phyloP scores from a whole-genome alignment of 1,284 basidiomycete genomes.

The Ceratobasidium sp. region DNA sequence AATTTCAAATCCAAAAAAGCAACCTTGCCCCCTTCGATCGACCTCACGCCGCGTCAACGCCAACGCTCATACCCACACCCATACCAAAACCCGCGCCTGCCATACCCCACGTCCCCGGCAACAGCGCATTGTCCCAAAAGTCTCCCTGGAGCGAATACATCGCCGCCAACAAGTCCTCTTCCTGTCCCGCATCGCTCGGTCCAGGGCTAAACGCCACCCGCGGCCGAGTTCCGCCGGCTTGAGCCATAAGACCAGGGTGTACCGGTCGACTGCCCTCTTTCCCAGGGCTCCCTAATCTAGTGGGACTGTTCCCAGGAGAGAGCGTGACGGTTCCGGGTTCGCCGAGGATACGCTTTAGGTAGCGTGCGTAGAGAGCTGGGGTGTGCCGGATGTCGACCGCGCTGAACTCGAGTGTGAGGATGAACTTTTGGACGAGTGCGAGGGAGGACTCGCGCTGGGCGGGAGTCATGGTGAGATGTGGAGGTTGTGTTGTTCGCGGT shows the following conservation, averaged over 20 bases:
- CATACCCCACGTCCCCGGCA: constrained; percentile 39
- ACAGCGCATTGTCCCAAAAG: constrained; percentile 37
- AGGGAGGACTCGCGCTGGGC: constrained; percentile 19
- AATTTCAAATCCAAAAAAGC: too few relatives aligned
- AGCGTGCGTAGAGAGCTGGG: constrained; percentile 29
- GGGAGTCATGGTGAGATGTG: constrained; percentile 25
- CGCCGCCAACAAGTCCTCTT: constrained; percentile 25
- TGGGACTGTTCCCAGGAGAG: neutral
- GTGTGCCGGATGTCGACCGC: constrained; percentile 29
- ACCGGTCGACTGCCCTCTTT: neutral
- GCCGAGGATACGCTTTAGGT: constrained; percentile 19
- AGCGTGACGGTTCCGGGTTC: constrained; percentile 2
- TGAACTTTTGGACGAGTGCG: constrained; percentile 19
- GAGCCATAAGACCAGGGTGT: neutral
- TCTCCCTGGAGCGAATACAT: constrained; percentile 29
- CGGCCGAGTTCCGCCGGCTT: neutral
- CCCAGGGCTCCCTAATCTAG: neutral
- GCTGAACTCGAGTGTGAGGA: constrained; percentile 17
- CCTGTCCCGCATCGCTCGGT: constrained; percentile 1
- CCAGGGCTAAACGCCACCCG: constrained; percentile 11
- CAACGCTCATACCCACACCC: neutral
- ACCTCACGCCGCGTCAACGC: too few relatives aligned
- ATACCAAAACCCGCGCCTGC: neutral
- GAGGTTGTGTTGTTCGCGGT: constrained; percentile 11
- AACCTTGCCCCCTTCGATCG: too few relatives aligned